Conservation (phyloP, 2,329 filamentous ascomycete genomes). For the Endocalyx cinctus region DNA sequence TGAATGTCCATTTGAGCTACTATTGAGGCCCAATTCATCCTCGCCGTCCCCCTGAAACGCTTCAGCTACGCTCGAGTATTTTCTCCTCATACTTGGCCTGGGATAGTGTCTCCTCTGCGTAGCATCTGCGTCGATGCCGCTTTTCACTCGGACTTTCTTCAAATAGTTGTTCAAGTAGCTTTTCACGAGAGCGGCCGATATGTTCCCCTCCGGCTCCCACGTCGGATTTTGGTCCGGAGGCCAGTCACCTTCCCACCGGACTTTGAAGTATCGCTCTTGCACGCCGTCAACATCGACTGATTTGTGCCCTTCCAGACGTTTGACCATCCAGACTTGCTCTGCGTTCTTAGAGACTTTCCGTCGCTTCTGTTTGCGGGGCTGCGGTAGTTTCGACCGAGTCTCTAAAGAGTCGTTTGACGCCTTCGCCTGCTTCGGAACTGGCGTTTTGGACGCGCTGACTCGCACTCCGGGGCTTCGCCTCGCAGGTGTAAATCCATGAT, state of each 20-base stretch:
- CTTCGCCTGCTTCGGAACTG: no score
- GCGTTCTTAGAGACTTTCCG: conserved; percentile 21
- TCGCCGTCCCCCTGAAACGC: conserved; percentile 25
- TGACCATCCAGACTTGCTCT: conserved; percentile 36
- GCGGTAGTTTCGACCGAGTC: background rate
- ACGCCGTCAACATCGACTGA: conserved; percentile 31
- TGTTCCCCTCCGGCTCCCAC: conserved; percentile 53
- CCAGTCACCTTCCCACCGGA: conserved; percentile 56
- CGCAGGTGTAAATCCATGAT: conserved; percentile 23
- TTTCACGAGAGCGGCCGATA: conserved; percentile 36
- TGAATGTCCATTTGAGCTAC: no score
- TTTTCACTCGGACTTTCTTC: conserved; percentile 3
- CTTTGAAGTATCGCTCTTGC: conserved; percentile 41
- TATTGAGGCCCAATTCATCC: conserved; percentile 5
- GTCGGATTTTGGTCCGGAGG: conserved; percentile 51
- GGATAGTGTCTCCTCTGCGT: conserved; percentile 1
- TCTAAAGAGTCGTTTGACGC: background rate
- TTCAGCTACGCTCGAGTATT: conserved; percentile 30
- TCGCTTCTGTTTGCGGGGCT: conserved; percentile 8
- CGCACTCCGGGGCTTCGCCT: conserved; percentile 15
- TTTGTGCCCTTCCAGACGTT: conserved; percentile 38
- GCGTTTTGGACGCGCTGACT: no score
- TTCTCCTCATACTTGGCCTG: conserved; percentile 14
- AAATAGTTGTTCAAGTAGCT: conserved; percentile 35
- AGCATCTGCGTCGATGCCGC: conserved; percentile 16